phyloP scores from a whole-genome alignment of 1,284 basidiomycete species.

The Ganoderma resinaceum region DNA sequence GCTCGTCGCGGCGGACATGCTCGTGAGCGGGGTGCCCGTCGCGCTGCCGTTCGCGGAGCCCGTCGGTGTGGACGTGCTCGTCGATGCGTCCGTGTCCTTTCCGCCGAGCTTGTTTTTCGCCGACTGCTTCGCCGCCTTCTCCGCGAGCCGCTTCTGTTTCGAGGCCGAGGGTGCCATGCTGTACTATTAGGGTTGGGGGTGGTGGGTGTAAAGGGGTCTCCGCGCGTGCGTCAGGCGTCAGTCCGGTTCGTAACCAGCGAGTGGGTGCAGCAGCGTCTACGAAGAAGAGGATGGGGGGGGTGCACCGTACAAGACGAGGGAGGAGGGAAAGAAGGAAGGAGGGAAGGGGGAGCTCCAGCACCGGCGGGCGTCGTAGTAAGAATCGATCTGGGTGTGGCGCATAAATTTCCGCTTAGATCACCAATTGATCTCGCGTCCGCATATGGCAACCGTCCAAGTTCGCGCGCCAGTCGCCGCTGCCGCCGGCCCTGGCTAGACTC shows the following conservation, averaged over 20 bases:
- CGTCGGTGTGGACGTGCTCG: slow-evolving; percentile 62
- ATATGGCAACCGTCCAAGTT: slow-evolving; percentile 14
- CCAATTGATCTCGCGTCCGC: slow-evolving; percentile 9
- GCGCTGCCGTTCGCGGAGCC: slow-evolving; percentile 70
- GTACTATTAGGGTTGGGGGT: too few relatives aligned
- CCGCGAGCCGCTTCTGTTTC: slow-evolving; percentile 87
- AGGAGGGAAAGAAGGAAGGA: slow-evolving; percentile 8
- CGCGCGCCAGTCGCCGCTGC: background rate
- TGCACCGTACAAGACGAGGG: too few relatives aligned
- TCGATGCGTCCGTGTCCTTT: slow-evolving; percentile 42
- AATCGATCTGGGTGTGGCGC: slow-evolving; percentile 30
- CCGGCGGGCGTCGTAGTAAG: background rate
- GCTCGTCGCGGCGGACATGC: slow-evolving; percentile 75
- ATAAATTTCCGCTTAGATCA: slow-evolving; percentile 39
- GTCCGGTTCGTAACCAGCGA: slow-evolving; percentile 3
- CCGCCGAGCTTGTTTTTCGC: slow-evolving; percentile 53
- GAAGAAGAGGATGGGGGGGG: slow-evolving; percentile 9
- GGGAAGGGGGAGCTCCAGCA: slow-evolving; percentile 5
- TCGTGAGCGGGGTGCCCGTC: slow-evolving; percentile 81
- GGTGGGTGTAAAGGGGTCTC: too few relatives aligned
- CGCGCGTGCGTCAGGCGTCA: background rate
- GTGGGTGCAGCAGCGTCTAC: background rate
- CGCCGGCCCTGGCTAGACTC: background rate
- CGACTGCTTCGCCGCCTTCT: slow-evolving; percentile 85
- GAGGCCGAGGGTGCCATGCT: slow-evolving; percentile 79